Conservation (phyloP, 768 basidiomycete genomes). For the Suillus sp. region DNA sequence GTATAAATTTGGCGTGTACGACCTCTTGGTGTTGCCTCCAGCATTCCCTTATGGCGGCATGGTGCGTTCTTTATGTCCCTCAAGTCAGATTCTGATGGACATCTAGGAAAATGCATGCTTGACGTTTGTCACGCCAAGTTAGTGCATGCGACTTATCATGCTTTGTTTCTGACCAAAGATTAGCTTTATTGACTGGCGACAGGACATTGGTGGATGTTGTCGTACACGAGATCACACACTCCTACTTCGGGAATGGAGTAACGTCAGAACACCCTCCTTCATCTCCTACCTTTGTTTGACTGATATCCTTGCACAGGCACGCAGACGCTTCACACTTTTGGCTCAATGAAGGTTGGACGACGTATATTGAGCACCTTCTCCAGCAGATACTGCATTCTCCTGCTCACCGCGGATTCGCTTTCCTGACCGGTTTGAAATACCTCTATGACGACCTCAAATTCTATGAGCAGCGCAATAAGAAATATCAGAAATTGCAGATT, state of each 20-base stretch:
- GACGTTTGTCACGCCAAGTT: slow-evolving; percentile 87
- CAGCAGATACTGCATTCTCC: slow-evolving; percentile 70
- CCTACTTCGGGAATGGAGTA: slow-evolving; percentile 92
- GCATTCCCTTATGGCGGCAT: slow-evolving; percentile 94
- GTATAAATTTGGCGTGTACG: slow-evolving; percentile 88
- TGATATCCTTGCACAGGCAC: slow-evolving; percentile 42
- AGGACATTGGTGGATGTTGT: slow-evolving; percentile 85
- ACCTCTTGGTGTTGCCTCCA: slow-evolving; percentile 85
- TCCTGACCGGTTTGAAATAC: slow-evolving; percentile 70
- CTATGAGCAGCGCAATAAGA: slow-evolving; percentile 56
- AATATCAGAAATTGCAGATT: slow-evolving; percentile 81
- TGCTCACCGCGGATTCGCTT: slow-evolving; percentile 79
- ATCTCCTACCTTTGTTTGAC: slow-evolving; percentile 9
- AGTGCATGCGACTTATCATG: slow-evolving; percentile 19
- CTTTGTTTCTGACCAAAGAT: background rate
- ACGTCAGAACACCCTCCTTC: slow-evolving; percentile 50
- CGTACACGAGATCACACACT: slow-evolving; percentile 84
- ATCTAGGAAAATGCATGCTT: slow-evolving; percentile 85
- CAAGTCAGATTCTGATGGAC: background rate
- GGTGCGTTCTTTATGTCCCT: slow-evolving; percentile 40
- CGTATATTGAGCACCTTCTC: slow-evolving; percentile 86
- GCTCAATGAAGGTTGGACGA: slow-evolving; percentile 95
- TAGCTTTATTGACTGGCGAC: slow-evolving; percentile 86
- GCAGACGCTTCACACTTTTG: slow-evolving; percentile 80
- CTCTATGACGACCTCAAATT: slow-evolving; percentile 70